Conservation (phyloP, 345 rosid genomes). For the Rhodomyrtus tomentosa region DNA sequence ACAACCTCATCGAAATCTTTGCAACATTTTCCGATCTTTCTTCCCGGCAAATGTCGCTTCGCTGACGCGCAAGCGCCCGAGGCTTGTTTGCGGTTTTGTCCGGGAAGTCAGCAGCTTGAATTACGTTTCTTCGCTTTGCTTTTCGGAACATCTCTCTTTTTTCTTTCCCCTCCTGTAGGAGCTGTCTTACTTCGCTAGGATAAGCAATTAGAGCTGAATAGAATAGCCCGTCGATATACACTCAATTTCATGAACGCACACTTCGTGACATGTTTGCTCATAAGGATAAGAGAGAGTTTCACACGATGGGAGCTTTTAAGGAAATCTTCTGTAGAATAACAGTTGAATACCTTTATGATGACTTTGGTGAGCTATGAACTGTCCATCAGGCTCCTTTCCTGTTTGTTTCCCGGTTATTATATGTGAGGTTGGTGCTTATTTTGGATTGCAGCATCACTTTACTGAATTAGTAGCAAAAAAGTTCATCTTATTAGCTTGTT, state of each 20-base stretch:
- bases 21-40: neutral
- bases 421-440: neutral
- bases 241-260: fast-evolving
- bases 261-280: neutral
- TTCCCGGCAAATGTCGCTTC: neutral
- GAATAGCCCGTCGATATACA: neutral
- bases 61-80: fast-evolving
- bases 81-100: neutral
- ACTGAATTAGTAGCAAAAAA: neutral
- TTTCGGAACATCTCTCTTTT: neutral
- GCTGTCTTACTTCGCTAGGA: neutral
- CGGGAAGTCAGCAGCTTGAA: neutral
- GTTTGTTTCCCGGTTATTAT: neutral
- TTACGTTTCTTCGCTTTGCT: neutral
- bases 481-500: neutral
- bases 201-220: neutral
- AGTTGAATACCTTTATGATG: neutral
- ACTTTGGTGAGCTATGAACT: neutral
- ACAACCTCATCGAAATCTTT: neutral
- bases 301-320: neutral
- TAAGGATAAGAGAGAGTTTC: neutral
- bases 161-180: neutral
- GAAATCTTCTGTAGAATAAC: neutral
- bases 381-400: neutral
- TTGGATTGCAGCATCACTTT: neutral